A percentile compares a stretch with the other conserved stretches of the same genome.
These are phyloP conservation scores for Teratosphaeria pseudoeucalypti DNA, from an alignment of 2,329 filamentous ascomycete species.

Conservation along the genomic window DNA sequence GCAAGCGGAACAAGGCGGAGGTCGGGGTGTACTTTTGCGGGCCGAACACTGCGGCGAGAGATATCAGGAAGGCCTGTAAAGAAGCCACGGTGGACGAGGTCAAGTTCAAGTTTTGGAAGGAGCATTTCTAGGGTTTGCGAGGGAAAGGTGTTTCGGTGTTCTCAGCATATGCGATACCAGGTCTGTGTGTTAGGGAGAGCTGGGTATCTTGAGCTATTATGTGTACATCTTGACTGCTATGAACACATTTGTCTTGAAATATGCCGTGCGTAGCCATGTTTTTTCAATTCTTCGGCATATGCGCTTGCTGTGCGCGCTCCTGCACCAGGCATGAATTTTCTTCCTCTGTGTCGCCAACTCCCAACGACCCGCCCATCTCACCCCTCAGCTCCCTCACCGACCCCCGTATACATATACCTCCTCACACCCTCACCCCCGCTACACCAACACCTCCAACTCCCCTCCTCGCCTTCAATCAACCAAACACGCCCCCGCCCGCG, in stretches of 20 bases:
- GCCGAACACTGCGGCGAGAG: conserved; percentile 66
- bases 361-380: not conserved
- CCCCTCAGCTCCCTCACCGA: not conserved
- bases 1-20: conserved; percentile 61
- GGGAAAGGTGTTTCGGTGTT: not conserved
- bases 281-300: not conserved
- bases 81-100: conserved; percentile 65
- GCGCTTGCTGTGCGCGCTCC: not conserved
- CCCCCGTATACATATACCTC: not conserved
- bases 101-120: conserved; percentile 97
- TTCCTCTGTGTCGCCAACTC: not conserved
- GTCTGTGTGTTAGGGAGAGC: not conserved
- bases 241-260: not conserved
- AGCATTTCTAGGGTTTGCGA: conserved; percentile 51
- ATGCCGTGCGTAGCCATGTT: not conserved
- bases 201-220: conserved; percentile 5
- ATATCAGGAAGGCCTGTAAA: conserved; percentile 75
- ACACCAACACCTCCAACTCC: not conserved
- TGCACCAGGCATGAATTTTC: not conserved
- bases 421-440: not conserved
- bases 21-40: conserved; percentile 98
- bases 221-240: not conserved
- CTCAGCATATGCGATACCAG: not conserved
- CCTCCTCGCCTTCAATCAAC: conserved; percentile 1
- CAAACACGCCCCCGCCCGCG: conserved; percentile 34